Conservation (phyloP, 208 protist species). For the Trypanosoma caninum region DNA sequence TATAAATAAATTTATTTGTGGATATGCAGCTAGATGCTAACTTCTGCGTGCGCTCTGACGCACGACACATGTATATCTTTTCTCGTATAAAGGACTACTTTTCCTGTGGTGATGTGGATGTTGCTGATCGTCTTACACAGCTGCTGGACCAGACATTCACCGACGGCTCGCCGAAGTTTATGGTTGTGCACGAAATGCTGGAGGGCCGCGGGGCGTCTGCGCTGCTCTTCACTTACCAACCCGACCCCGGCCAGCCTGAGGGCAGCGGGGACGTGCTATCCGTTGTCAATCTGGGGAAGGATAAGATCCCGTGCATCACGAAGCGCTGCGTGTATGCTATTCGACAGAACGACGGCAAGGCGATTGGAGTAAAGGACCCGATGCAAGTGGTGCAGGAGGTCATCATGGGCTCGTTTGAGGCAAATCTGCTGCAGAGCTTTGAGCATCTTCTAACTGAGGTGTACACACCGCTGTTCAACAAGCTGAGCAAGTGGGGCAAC, state of each 20-base stretch:
- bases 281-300: conserved; percentile 63
- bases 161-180: conserved; percentile 82
- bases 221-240: conserved; percentile 88
- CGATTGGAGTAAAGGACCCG: conserved; percentile 74
- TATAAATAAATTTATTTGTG: too few relatives aligned
- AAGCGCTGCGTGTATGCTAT: conserved; percentile 82
- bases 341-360: conserved; percentile 50
- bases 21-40: too few relatives aligned
- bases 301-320: conserved; percentile 53
- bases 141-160: conserved; percentile 75
- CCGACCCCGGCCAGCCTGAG: conserved; percentile 24
- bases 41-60: conserved; percentile 49
- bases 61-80: conserved; percentile 87
- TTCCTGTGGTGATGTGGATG: conserved; percentile 61
- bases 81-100: conserved; percentile 86
- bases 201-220: conserved; percentile 70
- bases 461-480: conserved; percentile 89
- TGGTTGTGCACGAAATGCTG: conserved; percentile 82
- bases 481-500: conserved; percentile 80
- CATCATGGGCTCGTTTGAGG: conserved; percentile 80
- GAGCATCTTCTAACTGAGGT: conserved; percentile 90
- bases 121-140: conserved; percentile 53
- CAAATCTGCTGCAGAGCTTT: conserved; percentile 79
- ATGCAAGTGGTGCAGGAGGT: conserved; percentile 79
- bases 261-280: conserved; percentile 57